Evolutionary conservation across 2,329 filamentous ascomycete genomes (phyloP), one percentile per base, ranked within the genome.

Genomic region (Stagonosporopsis cucurbitacearum): DNA sequence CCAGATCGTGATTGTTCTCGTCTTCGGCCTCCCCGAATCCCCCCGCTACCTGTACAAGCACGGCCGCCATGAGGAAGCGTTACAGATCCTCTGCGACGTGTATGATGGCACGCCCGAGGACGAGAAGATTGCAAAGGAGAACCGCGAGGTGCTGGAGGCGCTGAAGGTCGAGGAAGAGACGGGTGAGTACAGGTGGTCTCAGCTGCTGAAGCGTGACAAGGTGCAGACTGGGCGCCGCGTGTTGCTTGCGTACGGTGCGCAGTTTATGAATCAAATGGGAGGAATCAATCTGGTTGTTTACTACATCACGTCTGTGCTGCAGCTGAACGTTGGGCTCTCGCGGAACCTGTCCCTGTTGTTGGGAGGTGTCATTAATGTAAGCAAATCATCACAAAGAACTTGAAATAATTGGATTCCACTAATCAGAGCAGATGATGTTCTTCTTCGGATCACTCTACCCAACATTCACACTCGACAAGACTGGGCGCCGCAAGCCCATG

Each of bases 101-200:
- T 77, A 74, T 46, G 79, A 79, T 19, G 69, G 68, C 13, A 69
- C 84, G 40, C 62, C 62, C 79, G 79, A 86, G 35, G 80, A 83
- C 58, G 74, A 74, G 75, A 32, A 81, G 85, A 86, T 86, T 68
- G 71, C 69, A 2, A 78, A 82, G 50, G 66, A 80, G 9, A 85
- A 89, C 28, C 41, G 45, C 9, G 65, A 77, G 8, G 75, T 78
- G 9, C 61, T 78, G 1, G 70, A 74, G 28, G 72, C 74, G 0
- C 43, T 78, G 6, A 69, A 66, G 28, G 41, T 77, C 1, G 75
- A 78, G 49, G 59, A 71, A 50, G 67, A 71, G 52, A 65, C 75
- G 44, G 74, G 75, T 30, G 74, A 75, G 59, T 77, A 77, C 53
- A 61, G 54, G 11, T 78, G 76, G 76, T 64, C 66, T 9, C 67